Percentiles rank a stretch among this genome's conserved stretches.
These are phyloP conservation scores for Citrus australasica DNA, from an alignment of 345 rosid genomes.

Conservation along the genomic window DNA sequence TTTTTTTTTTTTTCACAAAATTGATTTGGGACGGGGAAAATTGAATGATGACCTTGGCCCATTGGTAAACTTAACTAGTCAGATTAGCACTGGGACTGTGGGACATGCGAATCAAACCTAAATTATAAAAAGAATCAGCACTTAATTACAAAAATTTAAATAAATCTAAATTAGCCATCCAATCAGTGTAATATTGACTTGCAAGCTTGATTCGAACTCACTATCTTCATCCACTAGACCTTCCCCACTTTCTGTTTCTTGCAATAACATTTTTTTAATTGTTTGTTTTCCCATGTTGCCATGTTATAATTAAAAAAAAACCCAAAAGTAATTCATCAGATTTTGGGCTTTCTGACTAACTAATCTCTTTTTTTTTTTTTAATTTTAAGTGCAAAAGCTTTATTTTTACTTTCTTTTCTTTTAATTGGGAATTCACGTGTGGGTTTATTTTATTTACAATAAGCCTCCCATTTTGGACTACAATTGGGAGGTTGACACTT, in stretches of 20 bases:
- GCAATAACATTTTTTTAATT: background rate
- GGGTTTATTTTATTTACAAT: no score
- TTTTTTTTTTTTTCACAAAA: no score
- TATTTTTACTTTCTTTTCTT: background rate
- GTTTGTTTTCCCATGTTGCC: background rate
- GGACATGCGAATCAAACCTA: background rate
- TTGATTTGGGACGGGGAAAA: no score
- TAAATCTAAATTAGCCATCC: background rate
- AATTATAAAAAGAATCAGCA: slow-evolving; percentile 5
- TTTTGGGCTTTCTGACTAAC: background rate
- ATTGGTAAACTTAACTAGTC: background rate
- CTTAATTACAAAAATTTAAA: background rate
- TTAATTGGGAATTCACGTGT: no score
- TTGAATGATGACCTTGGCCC: no score
- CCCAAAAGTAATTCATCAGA: background rate
- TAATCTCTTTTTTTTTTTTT: background rate
- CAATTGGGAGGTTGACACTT: no score
- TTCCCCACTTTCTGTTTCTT: background rate
- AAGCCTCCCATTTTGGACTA: no score
- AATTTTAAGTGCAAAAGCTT: background rate
- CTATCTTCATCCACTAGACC: background rate
- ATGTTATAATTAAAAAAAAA: background rate
- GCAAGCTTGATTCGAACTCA: background rate
- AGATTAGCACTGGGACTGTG: background rate
- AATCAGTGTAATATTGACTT: slow-evolving; percentile 12